Base-by-base conservation (phyloP, 2,329 filamentous ascomycete genomes). In the Ceratocystis destructans region DNA sequence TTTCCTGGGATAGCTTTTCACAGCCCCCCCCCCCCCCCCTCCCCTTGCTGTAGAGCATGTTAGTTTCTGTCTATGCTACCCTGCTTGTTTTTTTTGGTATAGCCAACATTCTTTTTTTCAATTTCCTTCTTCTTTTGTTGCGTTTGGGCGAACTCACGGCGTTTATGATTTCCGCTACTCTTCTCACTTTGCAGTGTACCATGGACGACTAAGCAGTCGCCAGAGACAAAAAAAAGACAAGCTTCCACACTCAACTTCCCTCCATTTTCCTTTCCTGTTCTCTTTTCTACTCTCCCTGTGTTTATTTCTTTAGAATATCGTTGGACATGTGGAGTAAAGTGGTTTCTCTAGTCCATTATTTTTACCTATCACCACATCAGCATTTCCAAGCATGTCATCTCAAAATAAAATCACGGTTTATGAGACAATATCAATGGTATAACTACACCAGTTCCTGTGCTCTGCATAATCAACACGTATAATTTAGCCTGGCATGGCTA, bases 71-170 rank as follows among this genome's bases (percentile, higher is more conserved):
- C 55, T 62, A 20, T 25, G 61, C 15, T 46, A 8, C 44, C 8
- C 57, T 63, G 8, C 41, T 66, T 48, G 59, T 44, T 15, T 41
- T 41, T 37, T 5, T 41, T 66, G n/a, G 41, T 50, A 55, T 64
- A 22, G 44, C 57, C n/a, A 31, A 46, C 33, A 17, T 37, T 37
- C 45, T 66, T 66, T 50, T 64, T 53, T 20, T 63, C 50, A 8
- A 28, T 31, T 64, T 28, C 28, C 50, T 62, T 17, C 33, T 55
- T 22, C 59, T 22, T 64, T 61, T 55, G 57, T 61, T 64, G 41
- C 31, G 50, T 53, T 67, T 45, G 65, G 61, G 62, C 41, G 50
- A 67, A 61, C 64, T 62, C 55, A 64, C 22, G 66, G 66, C 66
- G 66, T 64, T 67, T 64, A 65, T 67, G 55, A 64, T 59, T 55